Conservation (phyloP, 2,329 filamentous ascomycete genomes). For the Samsoniella hepiali region DNA sequence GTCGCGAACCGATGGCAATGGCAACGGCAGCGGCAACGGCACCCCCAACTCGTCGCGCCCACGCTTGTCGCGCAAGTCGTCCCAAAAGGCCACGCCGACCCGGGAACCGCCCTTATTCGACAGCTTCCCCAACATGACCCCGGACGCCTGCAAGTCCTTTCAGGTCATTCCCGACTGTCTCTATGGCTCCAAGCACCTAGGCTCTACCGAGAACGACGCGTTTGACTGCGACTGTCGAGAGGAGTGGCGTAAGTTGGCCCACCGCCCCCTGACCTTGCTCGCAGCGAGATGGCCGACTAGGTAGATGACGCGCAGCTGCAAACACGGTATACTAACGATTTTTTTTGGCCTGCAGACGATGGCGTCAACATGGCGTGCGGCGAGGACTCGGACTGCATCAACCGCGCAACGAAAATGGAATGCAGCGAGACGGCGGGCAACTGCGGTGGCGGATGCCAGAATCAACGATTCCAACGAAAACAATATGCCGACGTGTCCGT, state of each 20-base stretch:
- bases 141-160: slow-evolving; percentile 72
- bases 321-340: slow-evolving; percentile 20
- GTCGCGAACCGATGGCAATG: slow-evolving; percentile 45
- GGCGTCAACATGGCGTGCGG: slow-evolving; percentile 81
- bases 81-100: slow-evolving; percentile 61
- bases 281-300: neutral
- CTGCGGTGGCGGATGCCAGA: slow-evolving; percentile 84
- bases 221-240: slow-evolving; percentile 94
- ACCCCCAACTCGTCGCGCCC: slow-evolving; percentile 53
- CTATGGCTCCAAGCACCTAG: slow-evolving; percentile 88
- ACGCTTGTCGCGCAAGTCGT: slow-evolving; percentile 70
- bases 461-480: slow-evolving; percentile 88
- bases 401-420: slow-evolving; percentile 96
- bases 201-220: slow-evolving; percentile 82
- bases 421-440: slow-evolving; percentile 75
- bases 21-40: slow-evolving; percentile 34
- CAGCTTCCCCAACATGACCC: slow-evolving; percentile 74
- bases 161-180: slow-evolving; percentile 79
- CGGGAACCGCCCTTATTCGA: slow-evolving; percentile 65
- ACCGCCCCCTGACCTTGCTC: neutral
- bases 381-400: slow-evolving; percentile 97
- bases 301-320: slow-evolving; percentile 21
- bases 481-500: slow-evolving; percentile 90
- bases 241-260: slow-evolving; percentile 77
- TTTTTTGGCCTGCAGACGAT: slow-evolving; percentile 43